These are phyloP conservation scores for Eutrema heterophyllum DNA, from an alignment of 345 rosid genomes.

Conservation along the genomic window DNA sequence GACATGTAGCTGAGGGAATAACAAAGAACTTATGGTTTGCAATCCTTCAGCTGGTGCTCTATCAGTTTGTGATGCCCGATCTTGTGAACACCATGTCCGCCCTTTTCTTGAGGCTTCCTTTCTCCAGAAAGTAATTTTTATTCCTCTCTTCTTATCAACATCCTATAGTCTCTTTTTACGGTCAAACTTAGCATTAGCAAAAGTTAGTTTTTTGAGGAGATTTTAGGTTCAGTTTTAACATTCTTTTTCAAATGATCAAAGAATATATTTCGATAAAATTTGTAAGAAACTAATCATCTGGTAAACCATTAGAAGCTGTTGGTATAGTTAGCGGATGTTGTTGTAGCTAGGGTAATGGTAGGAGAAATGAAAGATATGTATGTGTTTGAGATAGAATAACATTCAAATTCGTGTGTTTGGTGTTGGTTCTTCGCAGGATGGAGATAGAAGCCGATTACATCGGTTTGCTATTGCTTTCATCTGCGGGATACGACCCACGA, in stretches of 20 bases:
- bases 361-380: neutral
- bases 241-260: neutral
- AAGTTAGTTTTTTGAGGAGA: neutral
- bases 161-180: neutral
- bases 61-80: conserved; percentile 77
- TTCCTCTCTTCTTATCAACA: neutral
- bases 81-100: conserved; percentile 67
- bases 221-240: neutral
- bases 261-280: neutral
- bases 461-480: conserved; percentile 73
- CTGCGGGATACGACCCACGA: conserved; percentile 90
- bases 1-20: conserved; percentile 70
- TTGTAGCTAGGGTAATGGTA: neutral
- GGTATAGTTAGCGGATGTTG: neutral
- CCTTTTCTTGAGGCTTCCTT: conserved; percentile 81
- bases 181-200: neutral
- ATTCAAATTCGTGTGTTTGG: neutral
- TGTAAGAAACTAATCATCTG: conserved; percentile 7
- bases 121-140: conserved; percentile 67
- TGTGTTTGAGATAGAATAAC: neutral
- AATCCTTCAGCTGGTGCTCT: conserved; percentile 61
- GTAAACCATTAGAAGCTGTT: conserved; percentile 1
- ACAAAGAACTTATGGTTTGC: conserved; percentile 80
- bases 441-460: conserved; percentile 94
- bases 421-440: conserved; percentile 52